Evolutionary conservation across 2,329 filamentous ascomycete genomes (phyloP).

Genomic region (Sporothrix inflata): DNA sequence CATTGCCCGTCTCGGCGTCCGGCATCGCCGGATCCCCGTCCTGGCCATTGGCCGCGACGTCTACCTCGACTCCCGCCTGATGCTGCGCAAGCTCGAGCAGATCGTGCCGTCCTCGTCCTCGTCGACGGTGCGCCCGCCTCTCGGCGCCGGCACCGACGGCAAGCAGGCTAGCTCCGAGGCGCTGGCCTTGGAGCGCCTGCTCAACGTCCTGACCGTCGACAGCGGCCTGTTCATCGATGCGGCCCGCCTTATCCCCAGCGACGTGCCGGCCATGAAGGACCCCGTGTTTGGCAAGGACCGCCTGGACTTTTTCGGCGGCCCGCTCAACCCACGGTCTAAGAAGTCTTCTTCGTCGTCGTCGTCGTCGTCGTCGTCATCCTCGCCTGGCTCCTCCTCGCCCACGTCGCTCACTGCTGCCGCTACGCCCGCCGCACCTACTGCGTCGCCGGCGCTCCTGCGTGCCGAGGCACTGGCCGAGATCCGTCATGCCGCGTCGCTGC

Average conservation of each 20-base stretch:
- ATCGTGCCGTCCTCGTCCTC: constrained; percentile 53
- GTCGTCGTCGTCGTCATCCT: neutral
- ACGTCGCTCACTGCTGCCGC: neutral
- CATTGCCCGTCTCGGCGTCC: constrained; percentile 61
- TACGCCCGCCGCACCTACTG: neutral
- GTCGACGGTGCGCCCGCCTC: constrained; percentile 44
- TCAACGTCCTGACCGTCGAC: constrained; percentile 61
- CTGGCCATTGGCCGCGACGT: constrained; percentile 68
- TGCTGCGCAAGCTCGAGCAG: constrained; percentile 65
- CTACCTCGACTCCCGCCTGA: constrained; percentile 71
- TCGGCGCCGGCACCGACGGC: constrained; percentile 40
- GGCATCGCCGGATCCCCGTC: constrained; percentile 71
- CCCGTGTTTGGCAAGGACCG: constrained; percentile 63
- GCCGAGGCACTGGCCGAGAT: constrained; percentile 62
- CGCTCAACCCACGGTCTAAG: neutral
- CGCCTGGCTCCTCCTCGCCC: neutral
- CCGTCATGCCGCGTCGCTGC: constrained; percentile 55
- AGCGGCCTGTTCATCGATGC: constrained; percentile 59
- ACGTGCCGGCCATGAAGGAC: constrained; percentile 58
- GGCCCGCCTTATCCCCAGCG: constrained; percentile 59
- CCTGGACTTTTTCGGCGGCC: constrained; percentile 42
- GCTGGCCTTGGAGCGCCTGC: constrained; percentile 55
- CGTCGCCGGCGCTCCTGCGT: constrained; percentile 37
- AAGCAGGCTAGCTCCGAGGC: constrained; percentile 45
- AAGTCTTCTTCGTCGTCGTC: neutral